Conservation (phyloP, 345 rosid genomes). For the Balakata baccata region DNA sequence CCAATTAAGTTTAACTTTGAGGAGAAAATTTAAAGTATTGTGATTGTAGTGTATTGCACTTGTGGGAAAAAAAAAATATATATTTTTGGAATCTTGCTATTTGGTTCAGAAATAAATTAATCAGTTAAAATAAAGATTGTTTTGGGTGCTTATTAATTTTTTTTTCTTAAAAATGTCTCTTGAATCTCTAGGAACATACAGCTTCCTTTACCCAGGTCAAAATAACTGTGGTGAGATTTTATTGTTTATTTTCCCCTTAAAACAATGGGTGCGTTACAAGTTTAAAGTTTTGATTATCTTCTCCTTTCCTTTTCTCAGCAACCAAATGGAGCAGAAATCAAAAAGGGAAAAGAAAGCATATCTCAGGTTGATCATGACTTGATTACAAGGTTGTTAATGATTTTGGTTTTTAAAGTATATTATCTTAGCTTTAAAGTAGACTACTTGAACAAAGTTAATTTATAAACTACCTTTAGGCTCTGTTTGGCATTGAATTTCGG, state of each 20-base stretch:
- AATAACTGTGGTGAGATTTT: conserved; percentile 2
- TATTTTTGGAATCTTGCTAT: neutral
- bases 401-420: conserved; percentile 6
- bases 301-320: conserved; percentile 47
- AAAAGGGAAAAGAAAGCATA: conserved; percentile 38
- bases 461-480: neutral
- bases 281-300: conserved; percentile 20
- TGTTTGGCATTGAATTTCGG: too few species aligned
- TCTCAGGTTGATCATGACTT: conserved; percentile 42
- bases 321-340: conserved; percentile 42
- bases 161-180: neutral
- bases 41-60: neutral
- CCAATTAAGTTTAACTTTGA: neutral
- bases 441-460: neutral
- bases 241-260: conserved; percentile 16
- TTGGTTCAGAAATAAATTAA: neutral
- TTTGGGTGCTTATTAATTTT: neutral
- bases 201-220: conserved; percentile 4
- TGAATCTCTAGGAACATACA: conserved; percentile 2
- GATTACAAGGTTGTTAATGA: conserved; percentile 31
- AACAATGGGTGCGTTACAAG: neutral
- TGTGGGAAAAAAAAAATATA: neutral
- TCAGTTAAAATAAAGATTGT: neutral
- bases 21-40: neutral
- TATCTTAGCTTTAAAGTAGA: neutral